Base-by-base conservation (phyloP, 2,329 filamentous ascomycete genomes). In the Aspergillus transmontanensis region DNA sequence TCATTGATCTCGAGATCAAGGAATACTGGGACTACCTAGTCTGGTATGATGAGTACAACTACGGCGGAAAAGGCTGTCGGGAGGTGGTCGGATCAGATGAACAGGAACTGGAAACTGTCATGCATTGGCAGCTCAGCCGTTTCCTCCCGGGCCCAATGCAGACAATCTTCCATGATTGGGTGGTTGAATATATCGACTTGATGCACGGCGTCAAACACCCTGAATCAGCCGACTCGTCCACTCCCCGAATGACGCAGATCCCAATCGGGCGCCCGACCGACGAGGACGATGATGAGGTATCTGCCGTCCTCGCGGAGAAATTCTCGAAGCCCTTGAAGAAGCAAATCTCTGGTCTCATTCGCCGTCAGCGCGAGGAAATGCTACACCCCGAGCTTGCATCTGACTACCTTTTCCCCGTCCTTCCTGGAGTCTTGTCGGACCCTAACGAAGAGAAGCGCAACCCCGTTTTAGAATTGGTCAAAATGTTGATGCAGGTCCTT, bases 21-120 rank as follows among this genome's bases (percentile, higher is more conserved):
- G 95, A 99, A 76, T 99, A 97, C 78, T 99, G 95, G 95, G 95
- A 99, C 77, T 98, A 97, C 72, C 87, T 99, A 0, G 89, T 97
- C 4, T 99, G 95, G 95, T 98, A 98, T 70, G 95, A 99, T 71
- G 93, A 97, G 78, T 97, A 94, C 84, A 99, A 99, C 82, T 98
- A 98, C 72, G 96, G 95, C 60, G 95, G 95, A 64, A 96, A 96
- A 73, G 95, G 92, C 4, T 97, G 93, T 69, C 87, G 90, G 57
- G 87, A 95, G 71, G 91, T 97, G 4, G 84, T 90, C 9, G 89
- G 89, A 69, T 84, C 84, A 11, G 92, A 94, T 70, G 88, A 90
- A 51, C 93, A 97, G 75, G 85, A 87, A 3, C 85, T 98, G 16
- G 91, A 97, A 71, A 95, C 91, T 12, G 88, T 99, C 72, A 98